A percentile compares a stretch with the other conserved stretches of the same genome.
Evolutionary conservation across 495 filamentous ascomycete genomes (phyloP).

Genomic region (Lasiosphaeria hispida): DNA sequence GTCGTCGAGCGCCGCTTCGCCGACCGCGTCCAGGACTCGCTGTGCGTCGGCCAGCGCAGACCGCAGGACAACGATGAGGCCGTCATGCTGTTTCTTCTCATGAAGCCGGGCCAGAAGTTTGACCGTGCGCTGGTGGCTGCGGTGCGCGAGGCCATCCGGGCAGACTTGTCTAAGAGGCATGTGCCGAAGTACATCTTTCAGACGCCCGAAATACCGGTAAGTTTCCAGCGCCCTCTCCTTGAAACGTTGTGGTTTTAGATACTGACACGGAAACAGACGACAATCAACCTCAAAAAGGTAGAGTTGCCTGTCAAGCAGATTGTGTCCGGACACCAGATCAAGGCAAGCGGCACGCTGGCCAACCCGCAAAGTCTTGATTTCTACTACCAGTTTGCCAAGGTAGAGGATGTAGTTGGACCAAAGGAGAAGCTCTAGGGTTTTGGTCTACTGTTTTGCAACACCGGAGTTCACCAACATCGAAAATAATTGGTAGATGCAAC

Average conservation of each 20-base stretch:
- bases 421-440: constrained; percentile 28
- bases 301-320: constrained; percentile 85
- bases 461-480: no score
- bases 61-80: constrained; percentile 67
- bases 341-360: constrained; percentile 71
- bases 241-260: background rate
- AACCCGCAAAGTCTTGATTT: constrained; percentile 73
- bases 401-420: constrained; percentile 58
- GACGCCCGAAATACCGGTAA: constrained; percentile 75
- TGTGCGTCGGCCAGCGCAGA: constrained; percentile 74
- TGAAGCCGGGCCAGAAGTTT: constrained; percentile 60
- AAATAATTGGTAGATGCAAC: no score
- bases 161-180: constrained; percentile 66
- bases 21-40: constrained; percentile 58
- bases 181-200: constrained; percentile 77
- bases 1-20: constrained; percentile 68
- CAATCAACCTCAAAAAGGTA: constrained; percentile 83
- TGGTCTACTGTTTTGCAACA: background rate
- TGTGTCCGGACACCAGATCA: constrained; percentile 69
- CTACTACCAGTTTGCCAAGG: constrained; percentile 78
- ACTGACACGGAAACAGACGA: constrained; percentile 51
- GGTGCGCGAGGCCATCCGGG: constrained; percentile 60
- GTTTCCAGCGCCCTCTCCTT: constrained; percentile 30
- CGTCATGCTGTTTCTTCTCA: constrained; percentile 72
- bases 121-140: constrained; percentile 54